Conservation (phyloP, 768 basidiomycete genomes). For the Serendipita vermifera region DNA sequence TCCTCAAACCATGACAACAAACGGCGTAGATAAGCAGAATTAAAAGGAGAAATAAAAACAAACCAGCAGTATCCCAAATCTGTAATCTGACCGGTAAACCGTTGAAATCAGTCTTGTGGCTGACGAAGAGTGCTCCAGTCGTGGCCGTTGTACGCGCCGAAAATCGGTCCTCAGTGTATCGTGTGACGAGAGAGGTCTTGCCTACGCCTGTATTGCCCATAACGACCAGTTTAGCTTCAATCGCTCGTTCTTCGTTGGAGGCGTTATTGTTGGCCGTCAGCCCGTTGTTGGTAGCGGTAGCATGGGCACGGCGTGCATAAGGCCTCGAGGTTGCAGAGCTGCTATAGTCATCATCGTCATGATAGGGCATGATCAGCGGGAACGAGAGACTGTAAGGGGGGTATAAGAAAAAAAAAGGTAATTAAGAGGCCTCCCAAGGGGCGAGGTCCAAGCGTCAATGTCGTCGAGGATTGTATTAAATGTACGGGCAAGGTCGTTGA, state of each 20-base stretch:
- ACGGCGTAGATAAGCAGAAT: neutral
- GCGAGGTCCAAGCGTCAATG: no score
- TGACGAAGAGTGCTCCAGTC: conserved; percentile 86
- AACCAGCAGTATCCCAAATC: conserved; percentile 39
- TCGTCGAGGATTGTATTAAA: no score
- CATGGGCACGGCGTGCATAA: no score
- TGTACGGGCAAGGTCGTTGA: no score
- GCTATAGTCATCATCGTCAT: no score
- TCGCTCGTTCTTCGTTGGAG: conserved; percentile 64
- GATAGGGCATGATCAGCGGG: no score
- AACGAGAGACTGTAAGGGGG: no score
- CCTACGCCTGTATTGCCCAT: conserved; percentile 88
- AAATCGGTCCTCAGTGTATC: conserved; percentile 85
- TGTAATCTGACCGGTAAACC: conserved; percentile 62
- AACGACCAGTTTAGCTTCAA: conserved; percentile 92
- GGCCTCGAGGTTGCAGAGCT: no score
- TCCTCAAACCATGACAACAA: no score
- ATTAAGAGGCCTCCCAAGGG: no score
- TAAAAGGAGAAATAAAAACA: neutral
- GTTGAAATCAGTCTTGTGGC: conserved; percentile 79
- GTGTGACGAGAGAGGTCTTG: conserved; percentile 80
- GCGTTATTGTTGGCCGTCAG: conserved; percentile 28
- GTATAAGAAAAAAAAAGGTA: no score
- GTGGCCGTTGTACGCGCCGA: conserved; percentile 82
- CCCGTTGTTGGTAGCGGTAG: conserved; percentile 6